Base-by-base conservation (phyloP, 2,329 filamentous ascomycete genomes). In the Lomentospora prolificans region DNA sequence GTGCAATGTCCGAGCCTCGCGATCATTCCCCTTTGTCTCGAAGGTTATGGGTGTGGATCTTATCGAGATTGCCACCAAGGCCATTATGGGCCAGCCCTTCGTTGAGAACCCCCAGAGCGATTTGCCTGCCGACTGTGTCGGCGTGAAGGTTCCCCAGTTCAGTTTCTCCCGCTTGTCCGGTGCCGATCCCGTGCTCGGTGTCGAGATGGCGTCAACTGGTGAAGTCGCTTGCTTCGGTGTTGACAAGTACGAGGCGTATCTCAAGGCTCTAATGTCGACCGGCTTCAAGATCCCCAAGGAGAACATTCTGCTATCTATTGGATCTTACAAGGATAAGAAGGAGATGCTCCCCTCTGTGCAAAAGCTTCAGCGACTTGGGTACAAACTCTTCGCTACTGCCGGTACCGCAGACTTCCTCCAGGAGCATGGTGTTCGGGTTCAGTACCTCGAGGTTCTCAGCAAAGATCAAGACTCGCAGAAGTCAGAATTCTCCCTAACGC, bases 121-220 rank as follows among this genome's bases (percentile, higher is more conserved):
- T 57, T 81, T 96, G 51, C 81, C 87, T 3, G 78, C 86, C 10
- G 82, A 94, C 68, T 92, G 90, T 61, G 92, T 99, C 53, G 94
- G 89, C 74, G 89, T 96, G 69, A 99, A 99, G 77, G 94, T 97
- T 31, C 94, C 94, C 2, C 94, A 99, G 70, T 99, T 99, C 80
- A 96, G 90, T 62, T 99, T 99, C 84, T 96, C 94, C 25, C 87
- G 94, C 67, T 82, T 99, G 14, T 95, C 92, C 33, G 94, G 94
- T 50, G 94, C 94, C 4, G 94, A 99, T 68, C 94, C 94, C 14
- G 91, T 99, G 48, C 81, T 96, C 58, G 94, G 94, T 73, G 94
- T 99, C 5, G 94, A 99, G 74, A 99, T 99, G 94, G 94, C 94
- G 17, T 97, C 94, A 3, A 99, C 94, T 58, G 94, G 94, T 70